Evolutionary conservation across 805 yeast species (phyloP).

Genomic region (Saccharomyces paradoxus): DNA sequence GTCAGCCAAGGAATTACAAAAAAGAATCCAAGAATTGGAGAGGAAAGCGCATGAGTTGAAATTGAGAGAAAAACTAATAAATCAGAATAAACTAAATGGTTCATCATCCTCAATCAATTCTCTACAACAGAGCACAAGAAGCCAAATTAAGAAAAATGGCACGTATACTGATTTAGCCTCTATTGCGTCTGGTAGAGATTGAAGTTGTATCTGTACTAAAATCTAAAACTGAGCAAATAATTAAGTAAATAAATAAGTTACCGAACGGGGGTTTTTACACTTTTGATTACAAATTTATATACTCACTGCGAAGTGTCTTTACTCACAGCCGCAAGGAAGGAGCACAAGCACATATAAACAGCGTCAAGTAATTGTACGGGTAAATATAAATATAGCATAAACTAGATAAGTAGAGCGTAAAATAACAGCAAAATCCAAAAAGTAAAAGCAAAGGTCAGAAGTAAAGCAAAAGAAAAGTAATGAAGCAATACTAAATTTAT

Average conservation of each 20-base stretch:
- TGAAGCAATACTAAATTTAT: background rate
- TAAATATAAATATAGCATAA: background rate
- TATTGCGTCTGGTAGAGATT: conserved; percentile 29
- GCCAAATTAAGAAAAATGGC: conserved; percentile 40
- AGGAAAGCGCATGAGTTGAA: conserved; percentile 66
- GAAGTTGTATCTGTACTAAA: background rate
- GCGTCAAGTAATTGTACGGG: background rate
- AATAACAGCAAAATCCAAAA: background rate
- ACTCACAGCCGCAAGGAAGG: background rate
- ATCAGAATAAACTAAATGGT: conserved; percentile 15
- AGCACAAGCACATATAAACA: background rate
- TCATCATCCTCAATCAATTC: conserved; percentile 15
- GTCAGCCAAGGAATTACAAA: conserved; percentile 64
- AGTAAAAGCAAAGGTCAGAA: background rate
- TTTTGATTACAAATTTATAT: background rate
- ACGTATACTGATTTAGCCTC: conserved; percentile 49
- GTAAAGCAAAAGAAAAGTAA: background rate
- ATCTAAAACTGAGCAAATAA: too few species aligned
- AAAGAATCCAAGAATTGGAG: conserved; percentile 69
- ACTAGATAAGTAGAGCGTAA: background rate
- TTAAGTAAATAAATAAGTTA: background rate
- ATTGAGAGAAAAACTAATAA: conserved; percentile 49
- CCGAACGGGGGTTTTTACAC: background rate
- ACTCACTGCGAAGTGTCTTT: background rate
- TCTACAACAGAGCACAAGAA: conserved; percentile 11